Evolutionary conservation across 1,139 yeast genomes (phyloP).

Genomic region (Saccharomyces pastorianus): DNA sequence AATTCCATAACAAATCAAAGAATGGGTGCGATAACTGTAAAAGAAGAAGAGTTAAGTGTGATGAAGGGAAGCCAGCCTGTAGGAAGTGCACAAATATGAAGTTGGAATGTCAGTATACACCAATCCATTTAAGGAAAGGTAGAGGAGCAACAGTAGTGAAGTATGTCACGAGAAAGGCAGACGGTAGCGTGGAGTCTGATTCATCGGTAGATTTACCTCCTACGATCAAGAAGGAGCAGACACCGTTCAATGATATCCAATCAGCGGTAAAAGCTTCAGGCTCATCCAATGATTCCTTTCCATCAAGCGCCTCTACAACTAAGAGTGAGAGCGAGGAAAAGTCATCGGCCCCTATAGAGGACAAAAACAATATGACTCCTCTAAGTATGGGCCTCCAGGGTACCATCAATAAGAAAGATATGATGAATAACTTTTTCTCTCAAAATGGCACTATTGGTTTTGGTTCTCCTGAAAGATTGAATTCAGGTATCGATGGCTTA

Average conservation of each 20-base stretch:
- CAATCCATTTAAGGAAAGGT: constrained; percentile 6
- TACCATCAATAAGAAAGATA: background rate
- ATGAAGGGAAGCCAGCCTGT: constrained; percentile 75
- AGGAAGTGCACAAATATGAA: constrained; percentile 70
- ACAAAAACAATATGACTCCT: background rate
- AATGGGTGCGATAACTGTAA: constrained; percentile 88
- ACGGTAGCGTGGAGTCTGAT: constrained; percentile 7
- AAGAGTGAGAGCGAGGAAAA: background rate
- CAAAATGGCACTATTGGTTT: background rate
- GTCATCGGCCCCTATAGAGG: background rate
- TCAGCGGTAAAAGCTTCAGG: constrained; percentile 1
- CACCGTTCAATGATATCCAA: background rate
- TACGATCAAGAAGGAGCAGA: constrained; percentile 3
- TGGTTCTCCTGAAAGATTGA: constrained; percentile 5
- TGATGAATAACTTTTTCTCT: constrained; percentile 1
- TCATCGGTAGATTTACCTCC: background rate
- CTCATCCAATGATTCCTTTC: background rate
- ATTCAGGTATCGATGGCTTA: constrained; percentile 10
- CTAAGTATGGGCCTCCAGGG: background rate
- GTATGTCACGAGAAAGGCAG: constrained; percentile 13
- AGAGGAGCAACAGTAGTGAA: constrained; percentile 12
- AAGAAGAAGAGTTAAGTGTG: constrained; percentile 83
- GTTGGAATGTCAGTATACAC: constrained; percentile 58
- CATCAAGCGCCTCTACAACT: constrained; percentile 2
- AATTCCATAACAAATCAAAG: constrained; percentile 79